Conservation (phyloP, 441 rosid genomes). For the Cnidoscolus chayamansa region DNA sequence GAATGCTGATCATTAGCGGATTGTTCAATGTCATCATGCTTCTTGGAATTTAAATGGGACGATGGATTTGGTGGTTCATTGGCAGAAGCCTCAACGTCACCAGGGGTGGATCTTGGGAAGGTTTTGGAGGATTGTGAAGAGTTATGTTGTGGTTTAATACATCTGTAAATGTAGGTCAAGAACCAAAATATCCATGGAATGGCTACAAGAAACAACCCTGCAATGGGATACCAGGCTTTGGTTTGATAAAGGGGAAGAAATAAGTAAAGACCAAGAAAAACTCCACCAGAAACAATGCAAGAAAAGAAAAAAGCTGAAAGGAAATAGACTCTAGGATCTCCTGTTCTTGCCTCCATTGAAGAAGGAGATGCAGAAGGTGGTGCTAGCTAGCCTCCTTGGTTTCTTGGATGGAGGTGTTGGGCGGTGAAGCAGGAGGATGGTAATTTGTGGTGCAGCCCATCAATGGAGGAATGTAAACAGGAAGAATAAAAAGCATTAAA, state of each 20-base stretch:
- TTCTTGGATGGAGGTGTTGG: not conserved
- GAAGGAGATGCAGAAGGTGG: not conserved
- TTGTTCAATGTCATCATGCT: not conserved
- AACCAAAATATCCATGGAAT: conserved; percentile 79
- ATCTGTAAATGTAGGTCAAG: conserved; percentile 45
- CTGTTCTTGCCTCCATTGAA: conserved; percentile 43
- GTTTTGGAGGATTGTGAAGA: not conserved
- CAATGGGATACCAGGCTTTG: conserved; percentile 41
- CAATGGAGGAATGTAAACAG: conserved; percentile 6
- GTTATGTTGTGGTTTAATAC: conserved; percentile 31
- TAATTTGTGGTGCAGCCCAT: conserved; percentile 17
- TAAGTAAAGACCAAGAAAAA: conserved; percentile 47
- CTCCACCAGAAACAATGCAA: conserved; percentile 55
- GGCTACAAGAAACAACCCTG: conserved; percentile 53
- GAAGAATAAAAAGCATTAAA: conserved; percentile 12
- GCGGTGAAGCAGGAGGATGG: conserved; percentile 16
- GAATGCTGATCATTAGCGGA: not conserved
- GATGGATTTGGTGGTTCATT: not conserved
- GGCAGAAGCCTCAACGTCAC: conserved; percentile 10
- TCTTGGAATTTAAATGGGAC: conserved; percentile 2
- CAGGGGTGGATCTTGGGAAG: not conserved
- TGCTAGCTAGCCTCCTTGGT: not conserved
- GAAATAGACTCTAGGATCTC: conserved; percentile 48
- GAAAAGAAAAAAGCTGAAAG: conserved; percentile 43
- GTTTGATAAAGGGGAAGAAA: conserved; percentile 28